These are phyloP conservation scores for Pezicula neosporulosa DNA, from an alignment of 2,329 filamentous ascomycete species.

Conservation along the genomic window DNA sequence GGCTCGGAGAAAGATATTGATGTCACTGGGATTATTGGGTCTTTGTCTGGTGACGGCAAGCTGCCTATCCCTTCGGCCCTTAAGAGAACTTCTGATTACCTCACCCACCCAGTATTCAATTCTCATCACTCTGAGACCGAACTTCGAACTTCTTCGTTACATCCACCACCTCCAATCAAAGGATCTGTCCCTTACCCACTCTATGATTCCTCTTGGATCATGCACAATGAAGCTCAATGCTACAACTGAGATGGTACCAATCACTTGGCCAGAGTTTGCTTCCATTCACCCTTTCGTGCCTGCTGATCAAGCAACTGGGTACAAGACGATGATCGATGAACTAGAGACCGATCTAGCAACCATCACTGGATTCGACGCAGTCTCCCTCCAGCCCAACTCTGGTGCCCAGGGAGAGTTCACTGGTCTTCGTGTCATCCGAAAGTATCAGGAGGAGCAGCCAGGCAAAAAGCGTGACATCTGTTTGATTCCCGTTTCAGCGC, in stretches of 20 bases:
- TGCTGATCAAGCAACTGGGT: constrained; percentile 60
- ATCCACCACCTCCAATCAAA: constrained; percentile 92
- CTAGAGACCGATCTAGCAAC: constrained; percentile 73
- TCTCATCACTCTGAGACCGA: constrained; percentile 93
- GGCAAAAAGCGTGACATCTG: constrained; percentile 81
- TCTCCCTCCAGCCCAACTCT: constrained; percentile 91
- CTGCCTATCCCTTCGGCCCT: constrained; percentile 53
- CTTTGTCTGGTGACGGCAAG: constrained; percentile 33
- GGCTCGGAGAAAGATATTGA: constrained; percentile 11
- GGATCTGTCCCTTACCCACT: constrained; percentile 89
- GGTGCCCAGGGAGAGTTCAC: constrained; percentile 95
- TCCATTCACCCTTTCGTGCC: constrained; percentile 81
- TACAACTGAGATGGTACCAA: constrained; percentile 86
- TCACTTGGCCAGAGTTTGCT: constrained; percentile 73
- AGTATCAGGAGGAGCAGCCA: constrained; percentile 69
- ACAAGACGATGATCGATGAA: constrained; percentile 64
- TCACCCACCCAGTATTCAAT: constrained; percentile 94
- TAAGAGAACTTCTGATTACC: constrained; percentile 68
- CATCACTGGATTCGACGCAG: constrained; percentile 87
- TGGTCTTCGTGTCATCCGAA: constrained; percentile 82
- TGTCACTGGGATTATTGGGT: constrained; percentile 40
- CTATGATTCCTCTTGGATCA: constrained; percentile 95
- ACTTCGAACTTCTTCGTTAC: constrained; percentile 84
- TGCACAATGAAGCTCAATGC: constrained; percentile 99
- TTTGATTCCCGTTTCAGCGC: constrained; percentile 89